Evolutionary conservation across 768 basidiomycete genomes (phyloP).

Genomic region (Suillus subaureus): DNA sequence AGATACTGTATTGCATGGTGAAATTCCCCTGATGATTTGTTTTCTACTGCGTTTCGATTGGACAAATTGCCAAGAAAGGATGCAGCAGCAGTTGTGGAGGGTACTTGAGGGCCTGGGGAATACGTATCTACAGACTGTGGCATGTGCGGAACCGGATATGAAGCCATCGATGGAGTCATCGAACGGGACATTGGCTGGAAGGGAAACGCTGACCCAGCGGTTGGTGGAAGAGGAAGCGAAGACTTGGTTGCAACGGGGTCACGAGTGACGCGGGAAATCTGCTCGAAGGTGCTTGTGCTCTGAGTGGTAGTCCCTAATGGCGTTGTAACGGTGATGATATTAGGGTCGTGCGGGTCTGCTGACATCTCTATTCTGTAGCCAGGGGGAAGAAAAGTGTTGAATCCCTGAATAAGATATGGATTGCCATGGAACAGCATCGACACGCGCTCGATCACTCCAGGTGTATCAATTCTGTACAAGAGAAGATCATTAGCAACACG

Average conservation of each 20-base stretch:
- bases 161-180: constrained; percentile 56
- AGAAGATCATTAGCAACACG: constrained; percentile 16
- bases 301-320: constrained; percentile 74
- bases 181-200: constrained; percentile 12
- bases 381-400: constrained; percentile 95
- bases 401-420: constrained; percentile 89
- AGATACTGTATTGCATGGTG: constrained; percentile 96
- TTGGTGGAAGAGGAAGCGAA: constrained; percentile 27
- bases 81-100: constrained; percentile 61
- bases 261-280: constrained; percentile 26
- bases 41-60: constrained; percentile 50
- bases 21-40: constrained; percentile 69
- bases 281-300: constrained; percentile 48
- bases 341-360: constrained; percentile 66
- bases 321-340: constrained; percentile 81
- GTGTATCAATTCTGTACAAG: constrained; percentile 84
- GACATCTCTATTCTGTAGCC: constrained; percentile 93
- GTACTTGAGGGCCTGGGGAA: constrained; percentile 48
- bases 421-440: constrained; percentile 92
- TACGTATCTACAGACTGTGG: constrained; percentile 38
- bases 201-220: constrained; percentile 35
- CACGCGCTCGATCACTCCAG: constrained; percentile 95
- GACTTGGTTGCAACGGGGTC: constrained; percentile 25
- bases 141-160: constrained; percentile 43
- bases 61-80: constrained; percentile 65